Evolutionary conservation across 768 basidiomycete genomes (phyloP).

Genomic region (Xerocomellus dryophilus): DNA sequence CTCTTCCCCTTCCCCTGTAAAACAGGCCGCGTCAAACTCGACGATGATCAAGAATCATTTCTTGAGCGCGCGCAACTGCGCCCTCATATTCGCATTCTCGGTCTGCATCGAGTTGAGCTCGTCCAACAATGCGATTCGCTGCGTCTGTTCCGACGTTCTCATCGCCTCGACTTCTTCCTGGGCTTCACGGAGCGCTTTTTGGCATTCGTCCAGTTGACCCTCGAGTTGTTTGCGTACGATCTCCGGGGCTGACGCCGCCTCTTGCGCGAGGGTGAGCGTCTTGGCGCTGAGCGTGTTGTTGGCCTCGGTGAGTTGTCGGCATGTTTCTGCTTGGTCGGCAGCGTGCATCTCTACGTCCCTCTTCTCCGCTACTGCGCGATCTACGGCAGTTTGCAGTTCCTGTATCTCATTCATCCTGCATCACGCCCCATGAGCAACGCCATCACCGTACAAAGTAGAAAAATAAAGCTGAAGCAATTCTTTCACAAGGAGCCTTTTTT

Average conservation of each 20-base stretch:
- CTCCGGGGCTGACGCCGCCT: constrained; percentile 36
- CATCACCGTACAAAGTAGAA: not conserved
- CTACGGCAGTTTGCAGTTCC: constrained; percentile 57
- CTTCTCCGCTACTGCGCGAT: constrained; percentile 60
- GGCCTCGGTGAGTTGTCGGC: constrained; percentile 69
- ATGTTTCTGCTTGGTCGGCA: constrained; percentile 71
- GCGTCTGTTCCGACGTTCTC: constrained; percentile 70
- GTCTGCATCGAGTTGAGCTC: constrained; percentile 82
- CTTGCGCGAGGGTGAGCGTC: constrained; percentile 49
- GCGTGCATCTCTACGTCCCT: constrained; percentile 65
- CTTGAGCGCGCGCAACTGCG: constrained; percentile 64
- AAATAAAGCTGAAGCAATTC: not conserved
- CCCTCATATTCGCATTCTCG: constrained; percentile 68
- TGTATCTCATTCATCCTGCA: constrained; percentile 65
- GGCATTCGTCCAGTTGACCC: constrained; percentile 56
- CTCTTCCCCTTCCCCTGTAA: not conserved
- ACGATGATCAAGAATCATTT: constrained; percentile 7
- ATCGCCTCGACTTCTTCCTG: constrained; percentile 68
- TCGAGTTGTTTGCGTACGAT: constrained; percentile 63
- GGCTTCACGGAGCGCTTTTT: constrained; percentile 59
- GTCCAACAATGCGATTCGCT: constrained; percentile 81
- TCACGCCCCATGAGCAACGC: not conserved
- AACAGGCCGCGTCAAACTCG: too few relatives aligned
- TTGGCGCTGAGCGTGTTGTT: constrained; percentile 76
- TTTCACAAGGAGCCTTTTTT: not conserved